Base-by-base conservation (phyloP, 2,329 filamentous ascomycete genomes). In the Sporothrix schenckii region DNA sequence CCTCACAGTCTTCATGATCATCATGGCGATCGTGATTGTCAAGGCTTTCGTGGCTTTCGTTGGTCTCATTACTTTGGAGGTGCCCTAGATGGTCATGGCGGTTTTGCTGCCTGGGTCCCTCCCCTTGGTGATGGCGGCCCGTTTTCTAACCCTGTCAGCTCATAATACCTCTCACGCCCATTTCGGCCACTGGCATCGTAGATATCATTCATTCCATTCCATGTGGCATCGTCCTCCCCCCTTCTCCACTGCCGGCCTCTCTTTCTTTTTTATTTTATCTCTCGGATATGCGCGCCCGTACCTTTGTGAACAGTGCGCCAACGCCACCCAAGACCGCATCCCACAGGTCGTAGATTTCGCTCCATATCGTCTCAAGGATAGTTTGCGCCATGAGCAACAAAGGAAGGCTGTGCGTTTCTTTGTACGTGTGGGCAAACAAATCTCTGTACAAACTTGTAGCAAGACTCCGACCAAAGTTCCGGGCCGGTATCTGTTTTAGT, bases 271-370 rank as follows among this genome's bases (percentile, higher is more conserved):
- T 7, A 34, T 44, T 44, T 13, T 24, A 54, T 34, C 27, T 7
- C 54, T 58, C 30, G 1, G 30, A 34, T 16, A 27, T 39, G 27
- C 34, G 53, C n/a, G 54, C 19, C 9, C 39, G 24, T 39, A 73
- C 68, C 66, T 72, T 74, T 66, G 69, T 54, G 50, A 73, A 75
- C 13, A 72, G 16, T 21, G 63, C 41, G 44, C 74, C 74, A 1
- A 75, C 69, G 27, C 73, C 70, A 47, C 73, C 72, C 53, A 74
- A 71, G 27, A 74, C 72, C 5, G 66, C 66, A 39, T 75, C 74
- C 74, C 74, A 75, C 54, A 73, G 65, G 11, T 75, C 72, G 69
- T 73, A 73, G 6, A 68, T 72, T 71, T 74, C 73, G 50, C 47
- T 49, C 72, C 70, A 73, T 30, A 75, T 41, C 0, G 72, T 71